A percentile compares a stretch with the other conserved stretches of the same genome.
Conservation (phyloP, 2,329 filamentous ascomycete genomes). For the Colletotrichum sojae region DNA sequence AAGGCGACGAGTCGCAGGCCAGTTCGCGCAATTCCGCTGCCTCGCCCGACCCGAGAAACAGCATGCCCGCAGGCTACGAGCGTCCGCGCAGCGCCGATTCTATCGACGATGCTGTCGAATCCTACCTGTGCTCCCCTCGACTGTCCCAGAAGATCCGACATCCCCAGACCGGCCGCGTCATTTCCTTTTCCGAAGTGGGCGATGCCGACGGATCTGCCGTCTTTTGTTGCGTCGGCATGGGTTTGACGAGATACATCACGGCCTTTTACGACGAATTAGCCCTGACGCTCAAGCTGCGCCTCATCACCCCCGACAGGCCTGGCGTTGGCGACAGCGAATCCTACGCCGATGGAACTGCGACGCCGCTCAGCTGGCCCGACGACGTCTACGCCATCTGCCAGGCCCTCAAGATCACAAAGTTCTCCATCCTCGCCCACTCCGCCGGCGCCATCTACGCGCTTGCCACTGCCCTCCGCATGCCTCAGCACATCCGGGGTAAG, state of each 20-base stretch:
- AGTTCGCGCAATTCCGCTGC: slow-evolving; percentile 35
- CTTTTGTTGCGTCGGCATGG: slow-evolving; percentile 98
- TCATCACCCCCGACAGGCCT: slow-evolving; percentile 95
- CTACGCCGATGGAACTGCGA: slow-evolving; percentile 85
- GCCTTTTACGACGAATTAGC: slow-evolving; percentile 98
- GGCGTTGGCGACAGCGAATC: slow-evolving; percentile 93
- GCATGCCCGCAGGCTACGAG: slow-evolving; percentile 71
- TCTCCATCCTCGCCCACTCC: slow-evolving; percentile 95
- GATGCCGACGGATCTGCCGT: slow-evolving; percentile 92
- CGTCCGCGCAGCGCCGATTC: slow-evolving; percentile 86
- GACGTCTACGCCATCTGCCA: slow-evolving; percentile 97
- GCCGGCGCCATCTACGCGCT: slow-evolving; percentile 98
- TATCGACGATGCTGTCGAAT: slow-evolving; percentile 88
- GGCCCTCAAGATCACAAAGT: slow-evolving; percentile 91
- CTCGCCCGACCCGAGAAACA: slow-evolving; percentile 47
- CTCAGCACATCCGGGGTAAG: slow-evolving; percentile 92
- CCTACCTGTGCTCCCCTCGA: slow-evolving; percentile 85
- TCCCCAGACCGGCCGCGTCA: slow-evolving; percentile 86
- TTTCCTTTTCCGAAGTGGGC: slow-evolving; percentile 97
- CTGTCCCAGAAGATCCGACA: slow-evolving; percentile 91
- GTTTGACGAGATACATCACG: slow-evolving; percentile 93
- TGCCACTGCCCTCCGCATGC: slow-evolving; percentile 94
- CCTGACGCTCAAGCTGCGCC: slow-evolving; percentile 85
- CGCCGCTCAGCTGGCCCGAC: slow-evolving; percentile 89
- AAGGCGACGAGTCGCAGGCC: slow-evolving; percentile 52